Base-by-base conservation (phyloP, 2,329 filamentous ascomycete genomes). In the Trichophyton schoenleinii region DNA sequence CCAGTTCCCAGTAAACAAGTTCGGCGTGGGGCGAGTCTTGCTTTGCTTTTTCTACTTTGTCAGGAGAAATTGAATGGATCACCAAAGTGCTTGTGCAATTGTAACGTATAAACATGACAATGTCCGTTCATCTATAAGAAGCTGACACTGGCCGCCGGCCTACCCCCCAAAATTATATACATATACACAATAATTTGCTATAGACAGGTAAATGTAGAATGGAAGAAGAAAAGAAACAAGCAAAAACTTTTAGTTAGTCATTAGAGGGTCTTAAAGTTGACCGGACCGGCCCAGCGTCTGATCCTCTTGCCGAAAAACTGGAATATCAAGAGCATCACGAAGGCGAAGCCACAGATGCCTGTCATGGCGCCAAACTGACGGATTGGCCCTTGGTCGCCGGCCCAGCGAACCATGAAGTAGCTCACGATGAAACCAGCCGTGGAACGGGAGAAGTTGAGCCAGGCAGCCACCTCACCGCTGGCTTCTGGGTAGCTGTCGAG, bases 401-500 rank as follows among this genome's bases (percentile, higher is more conserved):
- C 78, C 80, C 80, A 83, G 5, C 70, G 69, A 2, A 81, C 75
- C 73, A 81, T 78, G 62, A 81, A 80, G 65, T 82, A 82, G 25
- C 72, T 76, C 18, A 80, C 72, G 60, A 79, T 74, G 64, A 83
- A 82, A 0, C 80, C 80, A 20, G 79, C 79, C 2, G 76, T 66
- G 0, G 78, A 79, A 1, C 80, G 70, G 1, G 73, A 75, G 60
- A 79, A 74, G 68, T 81, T 81, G 57, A 83, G 69, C 78, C 78
- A 81, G 0, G 78, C 76, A 5, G 76, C 76, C 2, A 81, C 79
- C 66, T 82, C 80, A 2, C 80, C 80, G n/a, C 75, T 77, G 1
- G 77, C 80, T 67, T 82, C 77, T 0, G 81, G 81, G 68, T 83
- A 83, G 64, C 73, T 74, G 69, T 83, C 80, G 6, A 83, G 76